phyloP scores from a whole-genome alignment of 495 filamentous ascomycete species.

The Saxophila tyrrhenica region DNA sequence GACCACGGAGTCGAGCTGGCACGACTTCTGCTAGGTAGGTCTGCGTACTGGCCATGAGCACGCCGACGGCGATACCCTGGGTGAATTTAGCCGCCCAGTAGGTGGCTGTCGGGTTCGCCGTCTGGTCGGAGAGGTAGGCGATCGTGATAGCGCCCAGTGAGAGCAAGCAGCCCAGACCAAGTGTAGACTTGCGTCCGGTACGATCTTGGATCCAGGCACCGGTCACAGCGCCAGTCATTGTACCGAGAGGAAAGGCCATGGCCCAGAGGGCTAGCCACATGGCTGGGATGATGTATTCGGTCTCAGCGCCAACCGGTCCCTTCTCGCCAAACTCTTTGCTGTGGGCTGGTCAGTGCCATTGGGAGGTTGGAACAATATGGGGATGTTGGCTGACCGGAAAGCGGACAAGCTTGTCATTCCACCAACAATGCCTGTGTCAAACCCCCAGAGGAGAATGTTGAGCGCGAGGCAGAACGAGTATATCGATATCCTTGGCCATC shows the following conservation, averaged over 20 bases:
- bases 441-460: slow-evolving; percentile 35
- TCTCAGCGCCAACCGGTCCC: slow-evolving; percentile 23
- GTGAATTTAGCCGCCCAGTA: slow-evolving; percentile 21
- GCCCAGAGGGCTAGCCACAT: slow-evolving; percentile 40
- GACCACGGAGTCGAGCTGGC: slow-evolving; percentile 32
- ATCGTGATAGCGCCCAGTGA: slow-evolving; percentile 32
- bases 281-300: slow-evolving; percentile 36
- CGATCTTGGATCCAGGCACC: slow-evolving; percentile 35
- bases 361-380: not conserved
- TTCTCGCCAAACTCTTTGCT: slow-evolving; percentile 19
- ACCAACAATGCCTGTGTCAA: slow-evolving; percentile 39
- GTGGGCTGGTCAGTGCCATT: not conserved
- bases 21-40: slow-evolving; percentile 40
- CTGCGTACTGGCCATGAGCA: slow-evolving; percentile 33
- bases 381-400: slow-evolving; percentile 21
- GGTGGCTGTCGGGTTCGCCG: slow-evolving; percentile 7
- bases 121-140: slow-evolving; percentile 18
- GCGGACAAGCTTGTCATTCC: slow-evolving; percentile 37
- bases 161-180: slow-evolving; percentile 29
- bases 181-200: slow-evolving; percentile 30
- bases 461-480: not conserved
- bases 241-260: slow-evolving; percentile 31
- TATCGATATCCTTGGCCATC: not conserved
- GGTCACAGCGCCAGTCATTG: slow-evolving; percentile 32
- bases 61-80: slow-evolving; percentile 35